These are phyloP conservation scores for Solanum peruvianum DNA, from an alignment of 257 asterid genomes.

Conservation along the genomic window DNA sequence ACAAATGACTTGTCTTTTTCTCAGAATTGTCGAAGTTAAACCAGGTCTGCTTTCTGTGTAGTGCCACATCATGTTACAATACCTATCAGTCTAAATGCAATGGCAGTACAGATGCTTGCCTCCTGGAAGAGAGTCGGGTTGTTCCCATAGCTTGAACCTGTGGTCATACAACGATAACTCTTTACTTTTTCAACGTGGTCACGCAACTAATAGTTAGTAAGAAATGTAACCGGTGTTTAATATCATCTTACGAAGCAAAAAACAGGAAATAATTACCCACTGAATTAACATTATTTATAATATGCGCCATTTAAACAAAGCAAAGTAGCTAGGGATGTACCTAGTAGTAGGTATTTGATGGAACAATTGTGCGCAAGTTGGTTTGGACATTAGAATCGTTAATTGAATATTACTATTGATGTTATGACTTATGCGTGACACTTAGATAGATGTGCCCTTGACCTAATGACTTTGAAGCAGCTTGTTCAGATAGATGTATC, in stretches of 20 bases:
- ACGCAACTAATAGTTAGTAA: neutral
- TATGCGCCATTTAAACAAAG: neutral
- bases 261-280: neutral
- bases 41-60: neutral
- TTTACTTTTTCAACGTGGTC: neutral
- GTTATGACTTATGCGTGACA: neutral
- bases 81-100: neutral
- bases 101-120: neutral
- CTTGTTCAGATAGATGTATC: too few species aligned
- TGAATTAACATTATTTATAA: neutral
- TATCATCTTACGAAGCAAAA: neutral
- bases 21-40: neutral
- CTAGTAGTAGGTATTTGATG: neutral
- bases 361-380: neutral
- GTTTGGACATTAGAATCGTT: too few species aligned
- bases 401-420: neutral
- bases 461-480: neutral
- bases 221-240: neutral
- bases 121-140: neutral
- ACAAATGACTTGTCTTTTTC: neutral
- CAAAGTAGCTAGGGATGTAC: neutral
- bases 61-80: neutral
- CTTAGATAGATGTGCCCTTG: neutral
- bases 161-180: neutral
- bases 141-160: neutral